A percentile compares a stretch with the other conserved stretches of the same genome.
These are phyloP conservation scores for Tricholoma bakamatsutake DNA, from an alignment of 768 basidiomycete species.

Conservation along the genomic window DNA sequence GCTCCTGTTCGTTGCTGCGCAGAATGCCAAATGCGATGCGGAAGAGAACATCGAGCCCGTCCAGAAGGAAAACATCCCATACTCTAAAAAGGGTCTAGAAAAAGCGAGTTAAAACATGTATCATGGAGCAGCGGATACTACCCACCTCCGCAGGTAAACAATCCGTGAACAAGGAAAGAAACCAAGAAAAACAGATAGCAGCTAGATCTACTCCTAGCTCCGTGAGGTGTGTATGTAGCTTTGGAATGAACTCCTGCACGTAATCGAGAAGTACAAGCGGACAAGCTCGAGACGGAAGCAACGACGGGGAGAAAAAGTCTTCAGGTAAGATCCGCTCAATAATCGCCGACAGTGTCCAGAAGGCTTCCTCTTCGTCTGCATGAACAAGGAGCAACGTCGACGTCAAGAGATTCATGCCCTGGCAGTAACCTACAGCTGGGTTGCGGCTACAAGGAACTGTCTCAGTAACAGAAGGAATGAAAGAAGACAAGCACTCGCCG, in stretches of 20 bases:
- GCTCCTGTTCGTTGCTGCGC: conserved; percentile 75
- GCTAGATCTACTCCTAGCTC: conserved; percentile 85
- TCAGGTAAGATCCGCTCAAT: conserved; percentile 85
- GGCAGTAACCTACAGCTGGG: conserved; percentile 88
- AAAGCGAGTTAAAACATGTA: conserved; percentile 1
- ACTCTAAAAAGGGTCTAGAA: conserved; percentile 85
- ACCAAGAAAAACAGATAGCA: conserved; percentile 98
- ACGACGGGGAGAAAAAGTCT: conserved; percentile 89
- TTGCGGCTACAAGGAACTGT: conserved; percentile 58
- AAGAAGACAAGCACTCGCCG: conserved; percentile 46
- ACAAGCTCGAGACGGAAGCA: conserved; percentile 91
- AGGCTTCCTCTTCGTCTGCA: conserved; percentile 95
- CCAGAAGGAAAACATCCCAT: conserved; percentile 94
- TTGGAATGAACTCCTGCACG: conserved; percentile 71
- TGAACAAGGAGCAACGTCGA: conserved; percentile 91
- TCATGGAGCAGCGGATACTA: not conserved
- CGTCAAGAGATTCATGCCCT: conserved; percentile 93
- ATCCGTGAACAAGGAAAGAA: conserved; percentile 92
- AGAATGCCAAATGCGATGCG: conserved; percentile 87
- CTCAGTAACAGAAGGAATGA: not conserved
- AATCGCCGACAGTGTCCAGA: conserved; percentile 89
- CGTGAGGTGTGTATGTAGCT: conserved; percentile 67
- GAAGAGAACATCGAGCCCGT: conserved; percentile 88
- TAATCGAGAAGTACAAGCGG: conserved; percentile 88
- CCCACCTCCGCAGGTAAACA: conserved; percentile 90